Base-by-base conservation (phyloP, 306 rosid genomes). In the Spatholobus suberectus region DNA sequence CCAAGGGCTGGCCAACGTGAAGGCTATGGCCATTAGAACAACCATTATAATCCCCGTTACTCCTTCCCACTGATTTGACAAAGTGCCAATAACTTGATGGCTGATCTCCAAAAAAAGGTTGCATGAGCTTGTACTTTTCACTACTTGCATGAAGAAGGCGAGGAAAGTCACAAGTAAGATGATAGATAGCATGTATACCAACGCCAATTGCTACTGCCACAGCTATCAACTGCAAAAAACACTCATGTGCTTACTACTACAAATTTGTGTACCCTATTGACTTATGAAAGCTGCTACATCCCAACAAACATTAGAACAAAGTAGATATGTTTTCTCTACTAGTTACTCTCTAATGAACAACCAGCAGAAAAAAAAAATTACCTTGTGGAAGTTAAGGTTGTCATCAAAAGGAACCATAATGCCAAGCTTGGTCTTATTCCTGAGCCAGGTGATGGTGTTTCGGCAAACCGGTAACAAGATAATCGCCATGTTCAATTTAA, bases 351-450 rank as follows among this genome's bases (percentile, higher is more conserved):
- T 13, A 76, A 76, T 44, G 46, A 69, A 52, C 23, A 34, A 57
- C 13, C 15, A 44, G 49, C 24, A 44, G 32, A 46, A 32, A 27
- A 43, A 46, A 32, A 27, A 43, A 58, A 11, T 80, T 69, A 87
- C 92, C 92, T 85, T 88, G 83, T 89, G 92, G 80, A 89, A 89
- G 82, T 89, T 81, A 77, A 89, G 89, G 84, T 89, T 81, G 80
- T 89, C 92, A 65, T 87, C 89, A 87, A 89, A 87, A 83, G 92
- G 92, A 71, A 89, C 86, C 57, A 77, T 74, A 71, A 70, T 77
- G 75, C 86, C 89, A 32, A 89, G 76, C 80, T 58, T 81, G 86
- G 88, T 89, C 88, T 70, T 89, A 62, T 83, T 87, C 87, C 90
- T 83, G 59, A 89, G 80, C 90, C 90, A 89, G 71, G 92, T 89